Percentiles rank a stretch among this genome's conserved stretches.
Evolutionary conservation across 2,329 filamentous ascomycete genomes (phyloP).

Genomic region (Raffaelea albimanens): DNA sequence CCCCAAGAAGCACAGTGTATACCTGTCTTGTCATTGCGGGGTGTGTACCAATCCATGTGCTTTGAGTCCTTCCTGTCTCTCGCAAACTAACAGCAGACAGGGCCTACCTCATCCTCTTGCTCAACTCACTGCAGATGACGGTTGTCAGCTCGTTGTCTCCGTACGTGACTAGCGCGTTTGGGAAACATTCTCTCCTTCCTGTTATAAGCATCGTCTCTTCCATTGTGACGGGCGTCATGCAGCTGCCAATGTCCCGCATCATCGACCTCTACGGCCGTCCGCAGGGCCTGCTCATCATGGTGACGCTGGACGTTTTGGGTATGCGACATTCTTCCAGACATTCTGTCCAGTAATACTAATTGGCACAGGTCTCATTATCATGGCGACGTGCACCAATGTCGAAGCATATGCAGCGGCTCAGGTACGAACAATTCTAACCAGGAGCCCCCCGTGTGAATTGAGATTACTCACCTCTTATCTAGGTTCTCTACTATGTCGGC

Average conservation of each 20-base stretch:
- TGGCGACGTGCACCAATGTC: not conserved
- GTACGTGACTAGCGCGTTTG: not conserved
- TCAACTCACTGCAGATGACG: not conserved
- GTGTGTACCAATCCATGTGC: not conserved
- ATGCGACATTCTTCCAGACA: not conserved
- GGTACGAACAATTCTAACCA: too few species aligned
- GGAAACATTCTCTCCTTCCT: not conserved
- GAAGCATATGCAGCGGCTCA: not conserved
- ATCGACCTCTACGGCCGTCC: not conserved
- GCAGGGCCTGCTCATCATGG: not conserved
- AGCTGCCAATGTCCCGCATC: not conserved
- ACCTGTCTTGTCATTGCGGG: not conserved
- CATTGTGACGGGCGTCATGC: not conserved
- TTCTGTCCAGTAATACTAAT: not conserved
- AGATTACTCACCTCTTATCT: not conserved
- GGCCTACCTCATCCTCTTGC: not conserved
- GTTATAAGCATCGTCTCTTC: not conserved
- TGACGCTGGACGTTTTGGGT: not conserved
- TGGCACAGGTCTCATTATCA: not conserved
- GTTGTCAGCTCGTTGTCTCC: not conserved
- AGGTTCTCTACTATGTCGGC: not conserved
- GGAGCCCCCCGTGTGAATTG: too few species aligned
- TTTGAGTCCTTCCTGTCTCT: not conserved
- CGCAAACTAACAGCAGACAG: not conserved
- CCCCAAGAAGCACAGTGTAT: not conserved